phyloP scores from a whole-genome alignment of 1,284 basidiomycete species.

The Ganoderma multipileum region DNA sequence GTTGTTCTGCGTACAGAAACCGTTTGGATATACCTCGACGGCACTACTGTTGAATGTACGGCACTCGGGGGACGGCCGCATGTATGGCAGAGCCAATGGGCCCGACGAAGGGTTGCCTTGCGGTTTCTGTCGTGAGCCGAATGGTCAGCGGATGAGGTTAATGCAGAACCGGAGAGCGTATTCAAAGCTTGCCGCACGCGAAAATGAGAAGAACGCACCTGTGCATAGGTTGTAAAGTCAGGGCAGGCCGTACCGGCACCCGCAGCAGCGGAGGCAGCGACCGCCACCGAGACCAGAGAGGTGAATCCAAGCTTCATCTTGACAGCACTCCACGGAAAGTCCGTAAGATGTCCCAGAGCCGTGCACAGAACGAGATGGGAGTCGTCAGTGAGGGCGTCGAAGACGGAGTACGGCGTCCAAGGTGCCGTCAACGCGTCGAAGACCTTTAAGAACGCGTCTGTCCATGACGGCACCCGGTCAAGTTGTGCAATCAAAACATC shows the following conservation, averaged over 20 bases:
- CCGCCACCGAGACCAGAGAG: constrained; percentile 24
- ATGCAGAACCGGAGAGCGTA: not conserved
- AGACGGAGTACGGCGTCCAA: constrained; percentile 11
- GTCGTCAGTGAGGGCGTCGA: constrained; percentile 2
- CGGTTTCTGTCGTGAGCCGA: constrained; percentile 51
- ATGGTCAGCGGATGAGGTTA: not conserved
- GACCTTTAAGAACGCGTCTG: constrained; percentile 26
- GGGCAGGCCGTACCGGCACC: constrained; percentile 56
- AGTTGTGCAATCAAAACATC: constrained; percentile 14
- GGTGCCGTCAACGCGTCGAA: constrained; percentile 7
- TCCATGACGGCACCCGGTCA: constrained; percentile 3
- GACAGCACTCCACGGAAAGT: constrained; percentile 18
- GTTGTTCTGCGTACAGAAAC: not conserved
- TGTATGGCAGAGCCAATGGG: constrained; percentile 69
- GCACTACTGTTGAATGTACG: constrained; percentile 76
- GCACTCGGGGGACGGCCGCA: constrained; percentile 71
- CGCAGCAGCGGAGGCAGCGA: constrained; percentile 27
- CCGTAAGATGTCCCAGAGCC: constrained; percentile 9
- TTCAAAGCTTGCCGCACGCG: no score
- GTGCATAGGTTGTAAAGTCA: constrained; percentile 68
- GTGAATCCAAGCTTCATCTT: constrained; percentile 35
- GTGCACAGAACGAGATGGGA: constrained; percentile 2
- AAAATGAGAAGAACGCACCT: constrained; percentile 44
- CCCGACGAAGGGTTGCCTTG: constrained; percentile 67
- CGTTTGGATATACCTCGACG: constrained; percentile 61